A percentile compares a stretch with the other conserved stretches of the same genome.
phyloP scores from a whole-genome alignment of 176 grass and related monocot genomes.

The Hsuehochloa calcarea region DNA sequence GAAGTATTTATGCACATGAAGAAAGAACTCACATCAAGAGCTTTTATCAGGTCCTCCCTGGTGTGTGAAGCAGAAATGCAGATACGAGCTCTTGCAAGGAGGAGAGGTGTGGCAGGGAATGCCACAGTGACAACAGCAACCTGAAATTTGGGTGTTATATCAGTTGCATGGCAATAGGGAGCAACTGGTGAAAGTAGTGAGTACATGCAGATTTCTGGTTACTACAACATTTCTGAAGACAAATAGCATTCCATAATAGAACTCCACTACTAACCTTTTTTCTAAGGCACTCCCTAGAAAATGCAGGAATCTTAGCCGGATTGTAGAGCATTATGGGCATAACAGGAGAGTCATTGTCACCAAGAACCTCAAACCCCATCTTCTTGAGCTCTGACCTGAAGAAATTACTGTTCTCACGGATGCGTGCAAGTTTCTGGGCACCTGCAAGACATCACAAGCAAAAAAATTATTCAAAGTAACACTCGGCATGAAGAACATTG shows the following conservation, averaged over 20 bases:
- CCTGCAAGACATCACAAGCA: slow-evolving; percentile 46
- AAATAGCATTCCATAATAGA: background rate
- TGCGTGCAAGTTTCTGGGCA: slow-evolving; percentile 76
- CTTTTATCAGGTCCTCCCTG: slow-evolving; percentile 72
- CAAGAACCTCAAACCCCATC: slow-evolving; percentile 94
- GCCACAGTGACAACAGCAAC: slow-evolving; percentile 80
- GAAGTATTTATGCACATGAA: background rate
- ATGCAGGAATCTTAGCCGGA: slow-evolving; percentile 82
- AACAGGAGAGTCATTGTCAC: slow-evolving; percentile 82
- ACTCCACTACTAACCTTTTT: slow-evolving; percentile 58
- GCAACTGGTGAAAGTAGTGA: background rate
- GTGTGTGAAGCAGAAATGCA: slow-evolving; percentile 87
- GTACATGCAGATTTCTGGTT: background rate
- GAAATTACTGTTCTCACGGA: slow-evolving; percentile 92
- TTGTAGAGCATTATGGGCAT: slow-evolving; percentile 96
- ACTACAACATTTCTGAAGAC: background rate
- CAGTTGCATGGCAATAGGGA: background rate
- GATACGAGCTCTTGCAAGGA: slow-evolving; percentile 71
- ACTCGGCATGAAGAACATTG: background rate
- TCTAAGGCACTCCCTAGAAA: slow-evolving; percentile 76
- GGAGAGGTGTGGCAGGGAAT: slow-evolving; percentile 78
- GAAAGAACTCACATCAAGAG: slow-evolving; percentile 54
- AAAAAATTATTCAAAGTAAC: background rate
- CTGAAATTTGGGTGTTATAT: slow-evolving; percentile 22
- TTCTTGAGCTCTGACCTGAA: slow-evolving; percentile 85